A percentile compares a stretch with the other conserved stretches of the same genome.
phyloP scores from a whole-genome alignment of 2,329 filamentous ascomycete species.

The Alternaria arborescens region DNA sequence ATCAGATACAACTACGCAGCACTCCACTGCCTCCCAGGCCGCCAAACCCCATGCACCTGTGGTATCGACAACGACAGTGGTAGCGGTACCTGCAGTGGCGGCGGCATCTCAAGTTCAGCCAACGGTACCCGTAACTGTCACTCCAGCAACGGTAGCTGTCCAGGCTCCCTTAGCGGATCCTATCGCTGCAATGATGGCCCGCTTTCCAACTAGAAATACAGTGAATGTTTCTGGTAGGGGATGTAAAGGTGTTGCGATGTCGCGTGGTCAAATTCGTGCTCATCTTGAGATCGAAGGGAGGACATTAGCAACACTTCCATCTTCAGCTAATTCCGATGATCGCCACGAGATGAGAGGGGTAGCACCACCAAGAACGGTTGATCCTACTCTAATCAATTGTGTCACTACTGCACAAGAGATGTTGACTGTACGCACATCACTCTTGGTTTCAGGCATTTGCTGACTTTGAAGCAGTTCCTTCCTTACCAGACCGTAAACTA shows the following conservation, averaged over 20 bases:
- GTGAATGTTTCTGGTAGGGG: not conserved
- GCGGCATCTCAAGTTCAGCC: not conserved
- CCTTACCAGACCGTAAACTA: not conserved
- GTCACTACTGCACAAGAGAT: not conserved
- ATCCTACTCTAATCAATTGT: not conserved
- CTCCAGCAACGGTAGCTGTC: not conserved
- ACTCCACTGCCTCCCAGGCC: not conserved
- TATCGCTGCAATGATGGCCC: not conserved
- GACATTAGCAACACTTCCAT: not conserved
- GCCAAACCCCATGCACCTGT: not conserved
- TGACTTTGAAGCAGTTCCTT: not conserved
- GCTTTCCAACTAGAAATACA: not conserved
- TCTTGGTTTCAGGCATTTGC: not conserved
- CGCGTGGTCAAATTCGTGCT: conserved; percentile 4
- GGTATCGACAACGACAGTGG: not conserved
- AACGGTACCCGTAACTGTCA: not conserved
- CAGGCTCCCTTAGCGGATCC: not conserved
- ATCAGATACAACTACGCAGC: not conserved
- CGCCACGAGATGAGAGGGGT: conserved; percentile 2
- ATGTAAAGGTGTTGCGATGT: not conserved
- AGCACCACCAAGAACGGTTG: conserved; percentile 2
- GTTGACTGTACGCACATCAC: not conserved
- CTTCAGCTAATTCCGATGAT: not conserved
- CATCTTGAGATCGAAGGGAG: not conserved
- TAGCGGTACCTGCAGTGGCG: not conserved